Percentiles rank a stretch among this genome's conserved stretches.
Conservation (phyloP, 202 grass and related monocot species). For the Digitaria exilis region DNA sequence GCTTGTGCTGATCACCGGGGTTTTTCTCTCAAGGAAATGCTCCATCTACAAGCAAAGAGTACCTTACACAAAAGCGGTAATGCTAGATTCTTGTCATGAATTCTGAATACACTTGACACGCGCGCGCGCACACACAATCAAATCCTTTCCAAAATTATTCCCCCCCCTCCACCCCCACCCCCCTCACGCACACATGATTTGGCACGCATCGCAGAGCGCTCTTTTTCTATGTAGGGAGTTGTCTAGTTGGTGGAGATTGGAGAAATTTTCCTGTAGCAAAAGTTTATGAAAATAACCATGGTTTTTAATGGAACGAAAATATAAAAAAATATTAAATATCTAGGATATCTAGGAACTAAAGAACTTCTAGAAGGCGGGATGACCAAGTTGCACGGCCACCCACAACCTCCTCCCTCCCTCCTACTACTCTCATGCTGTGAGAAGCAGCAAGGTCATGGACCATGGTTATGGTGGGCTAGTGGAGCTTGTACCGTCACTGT, state of each 20-base stretch:
- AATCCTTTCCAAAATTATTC: neutral
- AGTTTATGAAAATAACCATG: no score
- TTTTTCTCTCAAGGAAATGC: neutral
- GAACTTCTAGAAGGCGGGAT: neutral
- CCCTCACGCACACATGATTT: neutral
- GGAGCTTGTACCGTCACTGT: neutral
- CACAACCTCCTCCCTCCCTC: neutral
- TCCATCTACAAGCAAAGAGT: neutral
- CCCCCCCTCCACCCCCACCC: no score
- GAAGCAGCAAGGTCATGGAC: neutral
- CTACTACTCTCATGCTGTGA: neutral
- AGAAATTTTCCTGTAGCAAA: no score
- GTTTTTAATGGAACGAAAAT: no score
- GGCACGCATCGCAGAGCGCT: neutral
- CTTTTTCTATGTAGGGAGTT: no score
- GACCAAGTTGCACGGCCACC: constrained; percentile 37
- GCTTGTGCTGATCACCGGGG: no score
- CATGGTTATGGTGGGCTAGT: neutral
- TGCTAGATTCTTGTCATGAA: neutral
- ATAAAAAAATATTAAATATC: no score
- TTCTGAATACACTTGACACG: neutral
- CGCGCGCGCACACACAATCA: neutral
- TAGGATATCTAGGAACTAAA: no score
- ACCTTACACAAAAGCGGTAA: neutral
- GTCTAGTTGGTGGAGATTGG: no score